A percentile compares a stretch with the other conserved stretches of the same genome.
These are phyloP conservation scores for Penicillium paradoxum DNA, from an alignment of 495 filamentous ascomycete species.

Conservation along the genomic window DNA sequence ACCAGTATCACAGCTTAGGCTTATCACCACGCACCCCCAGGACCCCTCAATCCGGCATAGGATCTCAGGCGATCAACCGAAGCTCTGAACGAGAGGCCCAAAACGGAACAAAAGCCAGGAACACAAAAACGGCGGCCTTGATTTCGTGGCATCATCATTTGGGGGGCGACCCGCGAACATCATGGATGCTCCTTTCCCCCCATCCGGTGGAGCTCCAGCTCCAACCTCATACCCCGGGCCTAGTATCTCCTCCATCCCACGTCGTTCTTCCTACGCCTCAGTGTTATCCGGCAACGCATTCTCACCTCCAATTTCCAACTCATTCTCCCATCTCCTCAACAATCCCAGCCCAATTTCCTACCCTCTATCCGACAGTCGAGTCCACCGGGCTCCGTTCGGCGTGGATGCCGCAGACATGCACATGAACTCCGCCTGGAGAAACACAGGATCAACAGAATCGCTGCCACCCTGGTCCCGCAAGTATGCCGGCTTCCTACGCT, in stretches of 20 bases:
- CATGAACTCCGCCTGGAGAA: constrained; percentile 39
- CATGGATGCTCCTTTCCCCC: constrained; percentile 45
- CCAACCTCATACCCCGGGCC: constrained; percentile 32
- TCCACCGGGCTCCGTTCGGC: constrained; percentile 30
- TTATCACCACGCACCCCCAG: not conserved
- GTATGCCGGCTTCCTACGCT: constrained; percentile 47
- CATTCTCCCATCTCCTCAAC: constrained; percentile 58
- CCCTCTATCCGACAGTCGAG: constrained; percentile 34
- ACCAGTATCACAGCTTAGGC: not conserved
- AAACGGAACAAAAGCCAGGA: not conserved
- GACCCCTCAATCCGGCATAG: not conserved
- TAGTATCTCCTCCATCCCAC: constrained; percentile 37
- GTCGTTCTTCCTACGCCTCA: constrained; percentile 72
- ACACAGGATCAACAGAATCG: constrained; percentile 30
- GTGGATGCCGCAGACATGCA: constrained; percentile 47
- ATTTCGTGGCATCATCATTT: constrained; percentile 2
- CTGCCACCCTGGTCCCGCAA: constrained; percentile 58
- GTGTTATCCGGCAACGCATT: constrained; percentile 65
- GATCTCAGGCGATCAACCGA: not conserved
- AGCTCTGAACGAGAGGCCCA: not conserved
- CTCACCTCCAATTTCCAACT: constrained; percentile 43
- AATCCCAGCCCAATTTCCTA: constrained; percentile 41
- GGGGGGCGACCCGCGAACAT: constrained; percentile 21
- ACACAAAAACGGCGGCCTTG: not conserved
- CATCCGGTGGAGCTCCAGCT: constrained; percentile 46